These are phyloP conservation scores for Phalaenopsis aphrodite DNA, from an alignment of 106 monocot genomes.

Conservation along the genomic window DNA sequence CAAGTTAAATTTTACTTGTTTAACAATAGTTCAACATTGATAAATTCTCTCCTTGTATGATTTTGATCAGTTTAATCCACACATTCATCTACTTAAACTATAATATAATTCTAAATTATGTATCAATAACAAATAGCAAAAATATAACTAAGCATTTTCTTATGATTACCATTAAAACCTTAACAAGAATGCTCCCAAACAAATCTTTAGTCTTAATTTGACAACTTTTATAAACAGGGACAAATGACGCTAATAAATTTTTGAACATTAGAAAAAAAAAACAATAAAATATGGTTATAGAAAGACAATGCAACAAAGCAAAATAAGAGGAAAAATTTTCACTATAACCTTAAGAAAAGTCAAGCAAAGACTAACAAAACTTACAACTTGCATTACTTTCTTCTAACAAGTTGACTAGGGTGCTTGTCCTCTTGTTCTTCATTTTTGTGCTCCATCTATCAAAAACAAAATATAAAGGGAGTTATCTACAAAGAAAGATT, in stretches of 20 bases:
- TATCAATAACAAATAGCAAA: neutral
- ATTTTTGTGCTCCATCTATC: constrained; percentile 1
- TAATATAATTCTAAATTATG: neutral
- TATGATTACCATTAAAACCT: neutral
- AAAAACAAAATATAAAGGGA: constrained; percentile 3
- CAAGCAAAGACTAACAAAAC: neutral
- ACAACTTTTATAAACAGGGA: neutral
- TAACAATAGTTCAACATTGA: no score
- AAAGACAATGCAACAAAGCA: neutral
- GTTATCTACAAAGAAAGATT: neutral
- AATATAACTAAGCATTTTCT: neutral
- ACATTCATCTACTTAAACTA: neutral
- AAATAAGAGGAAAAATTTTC: neutral
- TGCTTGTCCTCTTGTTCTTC: neutral
- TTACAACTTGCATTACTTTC: neutral
- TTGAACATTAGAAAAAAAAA: neutral
- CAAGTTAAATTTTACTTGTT: no score
- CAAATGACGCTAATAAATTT: neutral
- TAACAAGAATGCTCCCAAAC: neutral
- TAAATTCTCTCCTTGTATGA: neutral
- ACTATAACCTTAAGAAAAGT: neutral
- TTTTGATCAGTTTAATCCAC: neutral
- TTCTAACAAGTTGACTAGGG: neutral
- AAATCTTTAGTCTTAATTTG: neutral
- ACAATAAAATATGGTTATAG: neutral